Conservation (phyloP, 106 monocot species). For the Dendrobium nobile region DNA sequence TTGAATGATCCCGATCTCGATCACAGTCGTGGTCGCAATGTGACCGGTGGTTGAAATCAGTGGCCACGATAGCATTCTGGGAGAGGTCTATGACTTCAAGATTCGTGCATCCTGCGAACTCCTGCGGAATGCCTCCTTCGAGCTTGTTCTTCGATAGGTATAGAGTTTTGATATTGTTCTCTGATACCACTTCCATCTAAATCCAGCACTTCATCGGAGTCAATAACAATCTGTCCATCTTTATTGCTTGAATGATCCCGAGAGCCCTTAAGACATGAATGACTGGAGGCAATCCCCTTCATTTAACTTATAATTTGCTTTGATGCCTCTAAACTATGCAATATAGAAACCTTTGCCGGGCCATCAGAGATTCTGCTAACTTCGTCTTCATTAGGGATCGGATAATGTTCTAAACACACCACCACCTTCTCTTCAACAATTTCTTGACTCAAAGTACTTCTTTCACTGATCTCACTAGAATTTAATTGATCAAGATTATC, state of each 20-base stretch:
- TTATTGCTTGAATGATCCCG: not conserved
- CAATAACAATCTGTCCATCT: no score
- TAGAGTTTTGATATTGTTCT: no score
- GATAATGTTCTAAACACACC: not conserved
- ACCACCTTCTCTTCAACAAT: not conserved
- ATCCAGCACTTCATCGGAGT: no score
- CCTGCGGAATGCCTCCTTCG: no score
- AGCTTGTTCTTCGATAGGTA: no score
- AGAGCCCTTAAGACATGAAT: not conserved
- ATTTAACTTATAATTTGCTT: conserved; percentile 53
- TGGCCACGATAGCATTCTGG: no score
- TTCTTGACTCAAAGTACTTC: not conserved
- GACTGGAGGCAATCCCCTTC: conserved; percentile 30
- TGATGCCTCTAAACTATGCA: conserved; percentile 40
- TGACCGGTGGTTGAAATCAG: no score
- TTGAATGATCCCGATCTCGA: no score
- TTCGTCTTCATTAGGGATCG: not conserved
- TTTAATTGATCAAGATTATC: conserved; percentile 6
- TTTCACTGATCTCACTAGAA: not conserved
- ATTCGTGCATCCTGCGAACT: no score
- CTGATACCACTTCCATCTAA: no score
- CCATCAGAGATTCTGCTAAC: conserved; percentile 13
- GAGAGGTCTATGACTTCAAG: no score
- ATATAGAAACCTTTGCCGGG: conserved; percentile 47
- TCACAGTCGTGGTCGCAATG: no score